Percentiles rank a stretch among this genome's conserved stretches.
Conservation (phyloP, 768 basidiomycete species). For the Scleroderma bovista region DNA sequence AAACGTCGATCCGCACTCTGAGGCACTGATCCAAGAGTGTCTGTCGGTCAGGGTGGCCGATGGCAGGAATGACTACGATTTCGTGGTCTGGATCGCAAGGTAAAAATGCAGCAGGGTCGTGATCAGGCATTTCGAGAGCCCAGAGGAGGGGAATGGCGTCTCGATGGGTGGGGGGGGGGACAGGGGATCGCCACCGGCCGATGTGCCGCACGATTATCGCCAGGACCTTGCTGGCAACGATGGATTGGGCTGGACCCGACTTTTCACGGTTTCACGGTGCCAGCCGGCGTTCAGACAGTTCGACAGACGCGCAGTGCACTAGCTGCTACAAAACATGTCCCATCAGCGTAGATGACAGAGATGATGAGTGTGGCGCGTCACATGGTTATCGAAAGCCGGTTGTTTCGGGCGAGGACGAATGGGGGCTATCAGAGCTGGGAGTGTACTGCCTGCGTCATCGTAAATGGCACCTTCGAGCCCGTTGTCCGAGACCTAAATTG, state of each 20-base stretch:
- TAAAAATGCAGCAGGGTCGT: slow-evolving; percentile 21
- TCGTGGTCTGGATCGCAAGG: slow-evolving; percentile 37
- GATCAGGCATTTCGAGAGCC: slow-evolving; percentile 1
- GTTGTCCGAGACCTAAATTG: background rate
- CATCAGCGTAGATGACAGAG: too few relatives aligned
- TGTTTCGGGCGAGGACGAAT: background rate
- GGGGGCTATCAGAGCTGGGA: background rate
- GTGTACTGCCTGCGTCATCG: background rate
- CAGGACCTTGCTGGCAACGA: background rate
- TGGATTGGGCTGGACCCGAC: background rate
- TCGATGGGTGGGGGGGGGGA: background rate
- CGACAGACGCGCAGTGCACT: too few relatives aligned
- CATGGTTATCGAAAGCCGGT: background rate
- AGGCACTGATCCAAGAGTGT: slow-evolving; percentile 61
- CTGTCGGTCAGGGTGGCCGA: slow-evolving; percentile 33
- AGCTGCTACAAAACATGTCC: too few relatives aligned
- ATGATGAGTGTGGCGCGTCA: background rate
- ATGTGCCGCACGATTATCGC: background rate
- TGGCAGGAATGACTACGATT: slow-evolving; percentile 42
- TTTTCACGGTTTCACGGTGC: too few relatives aligned
- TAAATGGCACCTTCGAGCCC: background rate
- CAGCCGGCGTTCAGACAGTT: too few relatives aligned
- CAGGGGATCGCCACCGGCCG: background rate
- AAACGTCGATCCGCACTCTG: slow-evolving; percentile 47
- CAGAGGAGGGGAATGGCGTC: slow-evolving; percentile 1